Evolutionary conservation across 257 asterid species (phyloP), one percentile per base, ranked within the genome.

Genomic region (Plantago major): DNA sequence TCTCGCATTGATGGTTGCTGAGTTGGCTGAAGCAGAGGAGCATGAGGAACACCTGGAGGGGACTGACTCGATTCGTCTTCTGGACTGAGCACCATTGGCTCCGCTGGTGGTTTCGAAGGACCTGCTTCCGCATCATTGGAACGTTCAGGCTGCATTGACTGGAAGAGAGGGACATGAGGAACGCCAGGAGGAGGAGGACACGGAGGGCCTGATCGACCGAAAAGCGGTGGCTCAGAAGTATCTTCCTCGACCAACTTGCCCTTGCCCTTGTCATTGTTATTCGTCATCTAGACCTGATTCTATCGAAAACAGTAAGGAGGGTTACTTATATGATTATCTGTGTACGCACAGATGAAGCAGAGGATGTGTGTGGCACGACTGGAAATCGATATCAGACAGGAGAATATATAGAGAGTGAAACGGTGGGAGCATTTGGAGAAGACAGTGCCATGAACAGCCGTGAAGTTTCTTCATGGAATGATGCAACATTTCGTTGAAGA

Each of bases 381-480:
- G 68, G 46, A 9, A 55, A 51, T 15, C 51, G 54, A 70, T 5
- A 33, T 33, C 8, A 3, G 8, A 33, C 3, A 33, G 40, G 40
- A 33, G 40, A 33, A 33, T 33, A 33, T 77, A 73, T 58, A 75
- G 72, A 61, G 64, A 65, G n/a, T 51, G 77, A 78, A 84, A 59
- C 44, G 82, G 72, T 71, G 80, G 79, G 62, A 58, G 42, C 58
- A 28, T 51, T 66, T 60, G 37, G 33, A 11, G 58, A 33, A 55
- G 52, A 43, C 6, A 44, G 13, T 42, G 42, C 22, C 44, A 19
- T 19, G 22, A 26, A 28, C 55, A 12, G 63, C 33, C 33, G 57
- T n/a, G 48, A 10, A 19, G 38, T 58, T 54, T 49, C 65, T 7
- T 59, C 49, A 73, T 62, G 51, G 43, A 79, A 71, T 71, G 78